phyloP scores from a whole-genome alignment of 2,329 filamentous ascomycete genomes.

The Dothideomycetes sp. region DNA sequence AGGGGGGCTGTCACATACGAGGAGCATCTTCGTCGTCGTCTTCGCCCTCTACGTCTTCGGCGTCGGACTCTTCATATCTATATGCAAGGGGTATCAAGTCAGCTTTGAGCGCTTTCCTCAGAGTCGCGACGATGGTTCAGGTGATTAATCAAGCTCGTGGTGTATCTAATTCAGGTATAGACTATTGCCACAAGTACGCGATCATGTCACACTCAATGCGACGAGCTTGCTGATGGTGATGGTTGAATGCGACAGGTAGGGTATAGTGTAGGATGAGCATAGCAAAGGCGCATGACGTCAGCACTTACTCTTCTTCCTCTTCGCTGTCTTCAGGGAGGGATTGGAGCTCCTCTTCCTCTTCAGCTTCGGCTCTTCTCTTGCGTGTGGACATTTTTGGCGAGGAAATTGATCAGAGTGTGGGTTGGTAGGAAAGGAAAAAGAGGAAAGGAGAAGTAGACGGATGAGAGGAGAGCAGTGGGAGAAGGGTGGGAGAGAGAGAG shows the following conservation, averaged over 20 bases:
- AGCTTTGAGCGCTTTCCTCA: neutral
- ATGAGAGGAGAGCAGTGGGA: neutral
- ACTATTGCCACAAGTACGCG: neutral
- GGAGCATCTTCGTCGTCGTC: conserved; percentile 6
- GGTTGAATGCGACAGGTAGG: neutral
- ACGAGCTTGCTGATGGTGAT: neutral
- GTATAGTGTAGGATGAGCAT: neutral
- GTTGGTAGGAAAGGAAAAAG: neutral
- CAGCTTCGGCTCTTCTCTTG: conserved; percentile 32
- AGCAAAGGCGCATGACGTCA: conserved; percentile 6
- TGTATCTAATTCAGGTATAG: neutral
- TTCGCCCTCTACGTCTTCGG: conserved; percentile 8
- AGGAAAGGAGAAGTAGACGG: neutral
- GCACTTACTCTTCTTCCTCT: conserved; percentile 32
- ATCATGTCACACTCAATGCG: neutral
- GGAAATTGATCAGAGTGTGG: too few relatives aligned
- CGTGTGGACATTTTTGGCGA: conserved; percentile 24
- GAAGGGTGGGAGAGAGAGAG: neutral
- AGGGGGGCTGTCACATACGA: conserved; percentile 1
- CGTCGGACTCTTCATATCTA: conserved; percentile 11
- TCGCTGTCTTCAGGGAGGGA: conserved; percentile 33
- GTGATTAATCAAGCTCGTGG: neutral
- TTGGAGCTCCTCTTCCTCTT: conserved; percentile 32
- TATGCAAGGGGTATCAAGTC: neutral
- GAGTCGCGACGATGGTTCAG: neutral